These are phyloP conservation scores for Cerioporus squamosus DNA, from an alignment of 1,284 basidiomycete genomes.

Conservation along the genomic window DNA sequence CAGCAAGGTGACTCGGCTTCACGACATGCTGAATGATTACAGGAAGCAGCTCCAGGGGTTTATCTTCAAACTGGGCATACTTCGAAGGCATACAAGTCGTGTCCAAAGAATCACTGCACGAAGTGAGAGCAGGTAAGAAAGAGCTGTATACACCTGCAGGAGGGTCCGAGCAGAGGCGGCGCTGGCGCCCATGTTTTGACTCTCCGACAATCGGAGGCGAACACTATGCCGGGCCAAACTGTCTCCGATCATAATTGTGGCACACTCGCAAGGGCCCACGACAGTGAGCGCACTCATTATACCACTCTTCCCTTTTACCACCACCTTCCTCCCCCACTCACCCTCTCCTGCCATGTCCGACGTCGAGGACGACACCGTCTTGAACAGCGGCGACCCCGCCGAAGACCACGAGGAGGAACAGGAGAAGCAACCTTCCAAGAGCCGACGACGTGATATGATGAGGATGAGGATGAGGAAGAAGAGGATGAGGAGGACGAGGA, in stretches of 20 bases:
- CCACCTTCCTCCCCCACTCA: neutral
- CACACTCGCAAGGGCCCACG: neutral
- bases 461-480: constrained; percentile 52
- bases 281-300: too few species aligned
- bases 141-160: too few species aligned
- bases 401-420: constrained; percentile 40
- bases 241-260: neutral
- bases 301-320: neutral
- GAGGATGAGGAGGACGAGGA: constrained; percentile 56
- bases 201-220: too few species aligned
- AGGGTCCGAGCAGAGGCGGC: too few species aligned
- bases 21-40: constrained; percentile 53
- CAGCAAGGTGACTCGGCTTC: constrained; percentile 54
- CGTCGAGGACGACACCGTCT: constrained; percentile 46
- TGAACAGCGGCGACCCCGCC: constrained; percentile 17
- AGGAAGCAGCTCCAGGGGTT: constrained; percentile 66
- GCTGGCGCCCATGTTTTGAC: too few species aligned
- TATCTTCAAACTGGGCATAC: constrained; percentile 24
- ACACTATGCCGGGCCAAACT: too few species aligned
- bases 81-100: neutral
- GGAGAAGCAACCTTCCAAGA: constrained; percentile 32
- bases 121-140: too few species aligned
- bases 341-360: constrained; percentile 51
- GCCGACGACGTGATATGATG: constrained; percentile 37
- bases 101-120: too few species aligned